Base-by-base conservation (phyloP, 108 stramenopile genomes). In the Pseudonitzschia pungens region DNA sequence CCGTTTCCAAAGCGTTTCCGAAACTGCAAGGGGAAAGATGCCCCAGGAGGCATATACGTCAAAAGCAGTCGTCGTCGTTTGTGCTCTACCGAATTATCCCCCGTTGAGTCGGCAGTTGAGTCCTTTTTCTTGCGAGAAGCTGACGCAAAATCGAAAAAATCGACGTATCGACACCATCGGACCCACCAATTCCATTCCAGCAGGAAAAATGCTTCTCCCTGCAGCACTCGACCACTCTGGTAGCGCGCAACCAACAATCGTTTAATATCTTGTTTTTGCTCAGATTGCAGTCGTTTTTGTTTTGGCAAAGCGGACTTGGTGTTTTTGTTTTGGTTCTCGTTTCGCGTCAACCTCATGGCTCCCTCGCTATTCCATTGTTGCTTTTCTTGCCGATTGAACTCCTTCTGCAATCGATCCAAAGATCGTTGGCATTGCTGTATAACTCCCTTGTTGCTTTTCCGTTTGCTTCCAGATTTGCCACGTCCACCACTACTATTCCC, bases 121-220 rank as follows among this genome's bases (percentile, higher is more conserved):
- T 48, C 45, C 45, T 48, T 48, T 18, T 2, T 48, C 45, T 48
- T 48, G 45, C 36, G 2, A 36, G 36, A 36, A 36, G 45, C 45
- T 14, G 22, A 0, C 22, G 54, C 1, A n/a, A 43, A 27, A 59
- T 74, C 72, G 66, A 87, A 86, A 22, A 91, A 87, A 69, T 79
- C 65, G 20, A 88, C 88, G 54, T 91, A 52, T 26, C 57, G 62
- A 70, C 92, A 93, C 89, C 89, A 93, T 9, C 57, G 26, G 28
- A 70, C 72, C 89, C 89, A 93, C 92, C 92, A 93, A 6, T 81
- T 24, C 84, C 85, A 89, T 68, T 90, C 71, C n/a, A 93, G 28
- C 18, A 93, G 53, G 64, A 83, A 89, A 52, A 85, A 89, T 9
- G 88, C 88, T 69, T 93, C 92, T 9, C 86, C 88, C 66, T n/a